Evolutionary conservation across 306 rosid genomes (phyloP).

Genomic region (Styphnolobium japonicum): DNA sequence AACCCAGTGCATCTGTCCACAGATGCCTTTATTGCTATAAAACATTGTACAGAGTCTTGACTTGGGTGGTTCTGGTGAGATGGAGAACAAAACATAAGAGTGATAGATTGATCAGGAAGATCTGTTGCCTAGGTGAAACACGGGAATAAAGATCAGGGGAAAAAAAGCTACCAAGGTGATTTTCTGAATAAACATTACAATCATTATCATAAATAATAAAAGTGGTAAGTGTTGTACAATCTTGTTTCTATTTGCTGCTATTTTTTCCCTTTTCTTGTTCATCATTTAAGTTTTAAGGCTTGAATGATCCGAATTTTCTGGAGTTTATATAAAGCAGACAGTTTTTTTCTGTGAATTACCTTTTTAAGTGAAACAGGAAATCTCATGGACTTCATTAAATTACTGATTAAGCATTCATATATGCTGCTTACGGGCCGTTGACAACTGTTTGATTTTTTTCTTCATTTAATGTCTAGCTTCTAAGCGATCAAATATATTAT

Average conservation of each 20-base stretch:
- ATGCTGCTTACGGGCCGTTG: background rate
- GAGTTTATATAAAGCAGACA: background rate
- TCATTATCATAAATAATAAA: background rate
- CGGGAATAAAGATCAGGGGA: background rate
- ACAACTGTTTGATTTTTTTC: background rate
- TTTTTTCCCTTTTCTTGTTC: background rate
- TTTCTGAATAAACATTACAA: background rate
- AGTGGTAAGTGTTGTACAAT: background rate
- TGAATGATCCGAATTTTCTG: background rate
- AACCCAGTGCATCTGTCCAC: background rate
- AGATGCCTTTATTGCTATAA: background rate
- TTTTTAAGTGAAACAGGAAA: background rate
- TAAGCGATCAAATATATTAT: background rate
- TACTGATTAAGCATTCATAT: background rate
- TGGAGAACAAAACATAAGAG: background rate
- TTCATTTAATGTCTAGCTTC: background rate
- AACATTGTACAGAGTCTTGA: background rate
- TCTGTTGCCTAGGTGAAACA: background rate
- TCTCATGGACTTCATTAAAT: background rate
- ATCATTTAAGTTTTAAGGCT: background rate
- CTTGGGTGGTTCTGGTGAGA: background rate
- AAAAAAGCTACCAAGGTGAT: background rate
- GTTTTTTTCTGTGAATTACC: background rate
- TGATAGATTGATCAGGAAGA: background rate
- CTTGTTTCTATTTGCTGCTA: constrained; percentile 8